Evolutionary conservation across 1,139 yeast genomes (phyloP).

Genomic region (Eremothecium coryli): DNA sequence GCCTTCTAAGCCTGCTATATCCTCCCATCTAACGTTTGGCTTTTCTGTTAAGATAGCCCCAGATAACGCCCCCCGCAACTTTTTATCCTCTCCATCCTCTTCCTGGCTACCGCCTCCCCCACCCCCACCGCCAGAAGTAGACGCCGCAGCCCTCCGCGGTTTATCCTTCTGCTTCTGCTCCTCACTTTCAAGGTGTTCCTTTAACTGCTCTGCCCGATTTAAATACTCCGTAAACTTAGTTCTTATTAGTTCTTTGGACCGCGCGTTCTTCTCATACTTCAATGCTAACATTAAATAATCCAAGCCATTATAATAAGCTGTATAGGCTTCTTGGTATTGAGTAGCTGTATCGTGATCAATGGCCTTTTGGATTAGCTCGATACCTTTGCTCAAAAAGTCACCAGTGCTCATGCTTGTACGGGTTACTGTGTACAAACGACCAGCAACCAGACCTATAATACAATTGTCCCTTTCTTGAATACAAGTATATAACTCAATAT

Average conservation of each 20-base stretch:
- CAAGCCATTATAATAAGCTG: slow-evolving; percentile 82
- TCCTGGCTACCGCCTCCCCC: slow-evolving; percentile 45
- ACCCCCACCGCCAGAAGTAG: slow-evolving; percentile 21
- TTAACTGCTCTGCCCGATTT: slow-evolving; percentile 87
- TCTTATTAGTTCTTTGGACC: slow-evolving; percentile 80
- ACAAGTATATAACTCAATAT: too few relatives aligned
- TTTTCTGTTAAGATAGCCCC: slow-evolving; percentile 88
- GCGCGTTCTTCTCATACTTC: slow-evolving; percentile 88
- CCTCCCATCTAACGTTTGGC: slow-evolving; percentile 92
- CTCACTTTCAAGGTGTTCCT: slow-evolving; percentile 73
- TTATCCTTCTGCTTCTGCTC: slow-evolving; percentile 33
- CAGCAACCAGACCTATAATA: too few relatives aligned
- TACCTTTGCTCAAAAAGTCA: slow-evolving; percentile 87
- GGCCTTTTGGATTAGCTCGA: slow-evolving; percentile 87
- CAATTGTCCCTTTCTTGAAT: too few relatives aligned
- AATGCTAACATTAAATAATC: slow-evolving; percentile 94
- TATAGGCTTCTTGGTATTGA: slow-evolving; percentile 88
- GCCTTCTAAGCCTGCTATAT: slow-evolving; percentile 88
- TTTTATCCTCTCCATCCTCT: slow-evolving; percentile 78
- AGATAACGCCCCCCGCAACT: slow-evolving; percentile 81
- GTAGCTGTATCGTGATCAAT: slow-evolving; percentile 91
- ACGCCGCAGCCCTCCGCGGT: slow-evolving; percentile 24
- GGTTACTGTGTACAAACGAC: too few relatives aligned
- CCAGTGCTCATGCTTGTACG: slow-evolving; percentile 47
- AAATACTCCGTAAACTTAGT: slow-evolving; percentile 86